phyloP scores from a whole-genome alignment of 306 rosid species.

The Hippophae rhamnoides region DNA sequence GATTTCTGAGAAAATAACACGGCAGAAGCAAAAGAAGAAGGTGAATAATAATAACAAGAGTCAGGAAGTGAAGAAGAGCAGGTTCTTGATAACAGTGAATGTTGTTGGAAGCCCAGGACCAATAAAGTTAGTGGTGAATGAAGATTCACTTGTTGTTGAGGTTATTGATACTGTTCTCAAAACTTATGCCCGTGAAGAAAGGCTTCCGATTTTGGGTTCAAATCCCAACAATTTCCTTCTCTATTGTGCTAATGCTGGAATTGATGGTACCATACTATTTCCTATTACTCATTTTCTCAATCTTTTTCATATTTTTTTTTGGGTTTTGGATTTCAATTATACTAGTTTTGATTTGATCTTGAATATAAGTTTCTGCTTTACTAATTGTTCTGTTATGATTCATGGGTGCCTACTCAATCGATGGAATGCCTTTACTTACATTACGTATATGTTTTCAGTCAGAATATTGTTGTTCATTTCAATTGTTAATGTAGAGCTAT shows the following conservation, averaged over 20 bases:
- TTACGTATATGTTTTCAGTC: too few species aligned
- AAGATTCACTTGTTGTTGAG: conserved; percentile 16
- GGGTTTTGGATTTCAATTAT: neutral
- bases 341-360: neutral
- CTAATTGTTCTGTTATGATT: too few species aligned
- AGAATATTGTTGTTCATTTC: too few species aligned
- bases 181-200: conserved; percentile 25
- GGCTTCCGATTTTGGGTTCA: conserved; percentile 29
- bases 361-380: too few species aligned
- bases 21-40: conserved; percentile 23
- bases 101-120: conserved; percentile 30
- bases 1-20: conserved; percentile 15
- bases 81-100: conserved; percentile 23
- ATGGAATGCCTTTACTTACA: too few species aligned
- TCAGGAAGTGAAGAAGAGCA: conserved; percentile 9
- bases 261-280: conserved; percentile 18
- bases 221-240: conserved; percentile 22
- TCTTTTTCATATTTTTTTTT: neutral
- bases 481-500: too few species aligned
- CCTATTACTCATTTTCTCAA: neutral
- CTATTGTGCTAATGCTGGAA: conserved; percentile 19
- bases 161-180: conserved; percentile 26
- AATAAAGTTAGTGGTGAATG: conserved; percentile 28
- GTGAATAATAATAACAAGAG: neutral
- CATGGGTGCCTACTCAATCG: too few species aligned